A percentile compares a stretch with the other conserved stretches of the same genome.
Conservation (phyloP, 2,329 filamentous ascomycete genomes). For the Aspergillus novofumigatus region DNA sequence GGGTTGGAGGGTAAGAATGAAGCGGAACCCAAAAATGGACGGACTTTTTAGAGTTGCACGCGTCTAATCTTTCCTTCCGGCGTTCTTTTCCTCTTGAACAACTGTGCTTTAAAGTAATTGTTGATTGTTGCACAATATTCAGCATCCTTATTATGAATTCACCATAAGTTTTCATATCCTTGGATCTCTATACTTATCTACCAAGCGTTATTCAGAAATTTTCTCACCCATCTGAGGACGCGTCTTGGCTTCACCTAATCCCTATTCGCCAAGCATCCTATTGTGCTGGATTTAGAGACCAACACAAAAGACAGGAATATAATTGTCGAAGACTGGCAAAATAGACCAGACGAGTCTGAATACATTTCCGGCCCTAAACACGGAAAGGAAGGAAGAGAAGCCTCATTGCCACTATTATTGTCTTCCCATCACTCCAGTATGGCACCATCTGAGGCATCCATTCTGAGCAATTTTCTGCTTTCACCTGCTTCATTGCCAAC, state of each 20-base stretch:
- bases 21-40: neutral
- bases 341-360: neutral
- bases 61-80: neutral
- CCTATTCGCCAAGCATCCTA: neutral
- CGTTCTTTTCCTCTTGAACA: neutral
- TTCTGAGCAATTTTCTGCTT: constrained; percentile 74
- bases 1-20: neutral
- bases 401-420: neutral
- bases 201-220: neutral
- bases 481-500: constrained; percentile 69
- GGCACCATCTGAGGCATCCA: constrained; percentile 69
- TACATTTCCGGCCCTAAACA: neutral
- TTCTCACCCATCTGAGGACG: neutral
- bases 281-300: neutral
- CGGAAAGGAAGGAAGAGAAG: neutral
- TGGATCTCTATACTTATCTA: neutral
- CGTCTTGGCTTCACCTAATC: neutral
- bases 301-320: neutral
- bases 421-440: constrained; percentile 42
- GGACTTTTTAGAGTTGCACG: neutral
- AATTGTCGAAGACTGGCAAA: neutral
- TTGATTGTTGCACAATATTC: neutral
- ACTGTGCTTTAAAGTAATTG: neutral
- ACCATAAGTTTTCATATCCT: neutral
- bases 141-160: neutral